Evolutionary conservation across 1,284 basidiomycete species (phyloP).

Genomic region (Leccinum angustisporum): DNA sequence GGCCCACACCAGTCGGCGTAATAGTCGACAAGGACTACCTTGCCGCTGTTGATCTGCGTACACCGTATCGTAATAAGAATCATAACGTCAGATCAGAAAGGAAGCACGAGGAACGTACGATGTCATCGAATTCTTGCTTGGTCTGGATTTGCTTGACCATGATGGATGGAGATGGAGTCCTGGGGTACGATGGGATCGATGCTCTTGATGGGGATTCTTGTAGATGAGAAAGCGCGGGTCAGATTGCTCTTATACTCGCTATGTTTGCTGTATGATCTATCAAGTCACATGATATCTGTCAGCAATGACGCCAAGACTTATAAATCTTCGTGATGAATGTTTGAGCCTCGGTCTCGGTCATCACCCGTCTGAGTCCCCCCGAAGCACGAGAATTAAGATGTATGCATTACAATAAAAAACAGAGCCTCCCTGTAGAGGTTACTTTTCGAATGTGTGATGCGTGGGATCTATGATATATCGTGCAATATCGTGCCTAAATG

Average conservation of each 20-base stretch:
- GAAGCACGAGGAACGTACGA: conserved; percentile 15
- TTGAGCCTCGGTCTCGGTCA: background rate
- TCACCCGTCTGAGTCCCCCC: background rate
- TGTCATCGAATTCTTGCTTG: conserved; percentile 7
- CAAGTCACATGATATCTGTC: conserved; percentile 8
- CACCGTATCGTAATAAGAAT: background rate
- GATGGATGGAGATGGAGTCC: background rate
- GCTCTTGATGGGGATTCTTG: background rate
- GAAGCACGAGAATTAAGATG: background rate
- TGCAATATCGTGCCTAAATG: conserved; percentile 1
- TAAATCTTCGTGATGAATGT: background rate
- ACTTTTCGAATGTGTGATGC: background rate
- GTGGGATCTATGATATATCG: background rate
- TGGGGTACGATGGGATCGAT: background rate
- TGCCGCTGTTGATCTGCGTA: conserved; percentile 30
- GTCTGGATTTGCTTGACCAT: conserved; percentile 9
- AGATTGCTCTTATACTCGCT: conserved; percentile 2
- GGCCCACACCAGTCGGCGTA: conserved; percentile 60
- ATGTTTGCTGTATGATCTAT: background rate
- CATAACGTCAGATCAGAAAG: background rate
- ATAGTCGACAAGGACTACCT: conserved; percentile 58
- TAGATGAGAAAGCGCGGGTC: background rate
- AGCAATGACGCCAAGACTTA: background rate
- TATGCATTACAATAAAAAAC: background rate
- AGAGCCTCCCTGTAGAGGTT: background rate